Percentiles rank a stretch among this genome's conserved stretches.
phyloP scores from a whole-genome alignment of 257 asterid genomes.

The Nicotiana otophora region DNA sequence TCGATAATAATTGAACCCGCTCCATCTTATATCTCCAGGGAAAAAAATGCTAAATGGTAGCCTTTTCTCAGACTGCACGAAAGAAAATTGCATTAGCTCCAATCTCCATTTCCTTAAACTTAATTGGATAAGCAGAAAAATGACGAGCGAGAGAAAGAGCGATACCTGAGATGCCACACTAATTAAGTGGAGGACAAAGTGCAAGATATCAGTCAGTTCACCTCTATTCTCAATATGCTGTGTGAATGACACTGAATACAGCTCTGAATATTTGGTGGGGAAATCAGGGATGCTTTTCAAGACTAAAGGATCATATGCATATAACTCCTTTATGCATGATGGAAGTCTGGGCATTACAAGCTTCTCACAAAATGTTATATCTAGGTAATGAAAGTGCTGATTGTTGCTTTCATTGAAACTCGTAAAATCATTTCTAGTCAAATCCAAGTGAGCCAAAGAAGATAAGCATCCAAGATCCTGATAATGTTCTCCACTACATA shows the following conservation, averaged over 20 bases:
- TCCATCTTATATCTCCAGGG: slow-evolving; percentile 13
- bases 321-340: neutral
- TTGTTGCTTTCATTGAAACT: neutral
- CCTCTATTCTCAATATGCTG: neutral
- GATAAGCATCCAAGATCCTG: slow-evolving; percentile 2
- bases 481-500: neutral
- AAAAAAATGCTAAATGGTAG: neutral
- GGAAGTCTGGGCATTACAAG: neutral
- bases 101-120: neutral
- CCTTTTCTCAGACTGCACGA: neutral
- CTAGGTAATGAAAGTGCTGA: slow-evolving; percentile 1
- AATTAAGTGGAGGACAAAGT: neutral
- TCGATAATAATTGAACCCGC: neutral
- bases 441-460: slow-evolving; percentile 3
- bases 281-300: slow-evolving; percentile 6
- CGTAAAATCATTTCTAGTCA: neutral
- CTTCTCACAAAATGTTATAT: slow-evolving; percentile 12
- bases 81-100: neutral
- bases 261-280: neutral
- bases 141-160: neutral
- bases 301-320: slow-evolving; percentile 9
- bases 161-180: slow-evolving; percentile 7
- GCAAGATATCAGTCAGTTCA: neutral
- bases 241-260: neutral
- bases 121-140: neutral